Conservation (phyloP, 73 alveolate genomes). For the Paramecium primaurelia region DNA sequence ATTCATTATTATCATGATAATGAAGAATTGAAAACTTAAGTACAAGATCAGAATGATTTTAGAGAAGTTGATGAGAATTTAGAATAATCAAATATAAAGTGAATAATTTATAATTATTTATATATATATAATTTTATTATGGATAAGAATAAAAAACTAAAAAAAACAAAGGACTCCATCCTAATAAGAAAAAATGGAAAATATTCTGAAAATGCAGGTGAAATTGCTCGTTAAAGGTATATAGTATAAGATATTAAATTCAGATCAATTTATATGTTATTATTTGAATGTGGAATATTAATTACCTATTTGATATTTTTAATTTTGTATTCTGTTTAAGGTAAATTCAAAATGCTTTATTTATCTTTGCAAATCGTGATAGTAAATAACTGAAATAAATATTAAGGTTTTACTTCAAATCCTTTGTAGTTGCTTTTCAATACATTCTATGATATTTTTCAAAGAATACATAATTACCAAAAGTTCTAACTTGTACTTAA, state of each 20-base stretch:
- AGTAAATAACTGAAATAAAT: background rate
- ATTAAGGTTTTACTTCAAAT: background rate
- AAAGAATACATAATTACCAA: background rate
- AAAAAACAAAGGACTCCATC: background rate
- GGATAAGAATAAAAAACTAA: background rate
- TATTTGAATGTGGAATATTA: background rate
- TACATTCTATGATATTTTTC: background rate
- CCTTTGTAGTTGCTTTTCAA: background rate
- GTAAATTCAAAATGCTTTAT: background rate
- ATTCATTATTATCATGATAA: background rate
- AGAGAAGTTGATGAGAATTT: background rate
- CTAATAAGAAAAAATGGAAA: background rate
- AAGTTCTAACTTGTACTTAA: constrained; percentile 28
- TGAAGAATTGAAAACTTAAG: background rate
- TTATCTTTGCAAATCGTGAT: background rate
- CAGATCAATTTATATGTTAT: background rate
- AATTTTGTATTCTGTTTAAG: background rate
- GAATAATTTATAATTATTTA: background rate
- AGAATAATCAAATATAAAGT: background rate
- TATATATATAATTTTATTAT: background rate
- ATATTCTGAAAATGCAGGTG: background rate
- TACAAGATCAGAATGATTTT: background rate
- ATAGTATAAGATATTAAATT: background rate
- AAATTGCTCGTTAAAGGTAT: constrained; percentile 2
- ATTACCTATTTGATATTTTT: background rate